Conservation (phyloP, 106 monocot species). For the Allium sativum region DNA sequence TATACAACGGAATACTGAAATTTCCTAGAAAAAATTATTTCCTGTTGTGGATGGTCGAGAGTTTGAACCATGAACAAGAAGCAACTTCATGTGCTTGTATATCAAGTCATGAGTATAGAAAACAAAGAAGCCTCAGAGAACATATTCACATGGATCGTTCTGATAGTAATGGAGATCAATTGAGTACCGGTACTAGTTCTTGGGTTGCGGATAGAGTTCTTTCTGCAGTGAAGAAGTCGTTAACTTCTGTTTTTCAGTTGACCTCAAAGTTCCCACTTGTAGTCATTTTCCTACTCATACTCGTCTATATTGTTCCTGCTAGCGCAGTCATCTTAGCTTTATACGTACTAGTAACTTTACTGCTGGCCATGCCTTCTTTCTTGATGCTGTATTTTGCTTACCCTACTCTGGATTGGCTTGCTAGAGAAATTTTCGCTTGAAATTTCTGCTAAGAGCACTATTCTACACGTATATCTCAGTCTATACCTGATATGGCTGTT, state of each 20-base stretch:
- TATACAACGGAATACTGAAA: constrained; percentile 27
- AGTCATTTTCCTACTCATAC: constrained; percentile 42
- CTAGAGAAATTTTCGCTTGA: constrained; percentile 34
- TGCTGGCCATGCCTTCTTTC: constrained; percentile 50
- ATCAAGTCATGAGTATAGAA: background rate
- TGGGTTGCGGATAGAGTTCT: constrained; percentile 21
- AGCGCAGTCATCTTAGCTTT: constrained; percentile 32
- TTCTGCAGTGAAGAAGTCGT: constrained; percentile 14
- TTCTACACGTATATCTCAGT: no score
- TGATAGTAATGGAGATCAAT: background rate
- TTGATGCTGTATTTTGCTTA: constrained; percentile 55
- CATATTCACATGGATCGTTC: background rate
- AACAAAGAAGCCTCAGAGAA: background rate
- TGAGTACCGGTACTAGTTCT: background rate
- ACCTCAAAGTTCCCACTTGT: constrained; percentile 47
- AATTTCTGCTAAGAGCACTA: background rate
- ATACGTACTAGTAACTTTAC: constrained; percentile 34
- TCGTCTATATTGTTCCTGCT: constrained; percentile 45
- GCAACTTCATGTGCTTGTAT: constrained; percentile 3
- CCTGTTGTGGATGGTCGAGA: constrained; percentile 31
- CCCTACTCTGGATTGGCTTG: constrained; percentile 56
- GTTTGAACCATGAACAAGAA: constrained; percentile 14
- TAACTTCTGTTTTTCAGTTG: constrained; percentile 37
- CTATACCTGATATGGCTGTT: no score
- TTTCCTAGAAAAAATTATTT: constrained; percentile 28